Evolutionary conservation across 768 basidiomycete genomes (phyloP).

Genomic region (Russula brevipes): DNA sequence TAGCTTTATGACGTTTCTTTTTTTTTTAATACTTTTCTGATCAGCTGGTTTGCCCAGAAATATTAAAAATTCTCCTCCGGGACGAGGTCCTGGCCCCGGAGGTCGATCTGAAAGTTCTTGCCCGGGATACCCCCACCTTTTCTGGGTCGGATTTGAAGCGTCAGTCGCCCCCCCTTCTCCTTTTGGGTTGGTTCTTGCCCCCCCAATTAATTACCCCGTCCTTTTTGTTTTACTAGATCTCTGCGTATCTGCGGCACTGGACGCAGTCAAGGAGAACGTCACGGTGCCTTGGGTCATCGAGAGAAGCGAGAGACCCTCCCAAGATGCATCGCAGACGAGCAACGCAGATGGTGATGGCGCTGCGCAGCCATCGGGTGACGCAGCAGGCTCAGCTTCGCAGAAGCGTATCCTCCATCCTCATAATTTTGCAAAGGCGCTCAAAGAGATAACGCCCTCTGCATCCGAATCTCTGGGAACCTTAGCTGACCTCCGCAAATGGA

Average conservation of each 20-base stretch:
- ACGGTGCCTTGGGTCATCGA: conserved; percentile 65
- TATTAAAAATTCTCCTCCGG: conserved; percentile 80
- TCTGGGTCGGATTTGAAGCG: conserved; percentile 95
- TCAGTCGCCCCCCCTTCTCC: conserved; percentile 37
- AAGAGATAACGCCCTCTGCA: conserved; percentile 85
- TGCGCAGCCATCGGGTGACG: not conserved
- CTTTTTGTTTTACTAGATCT: conserved; percentile 50
- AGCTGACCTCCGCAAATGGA: conserved; percentile 78
- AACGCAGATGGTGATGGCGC: not conserved
- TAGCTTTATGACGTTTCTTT: not conserved
- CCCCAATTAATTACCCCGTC: not conserved
- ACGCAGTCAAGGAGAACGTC: conserved; percentile 83
- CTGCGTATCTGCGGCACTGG: conserved; percentile 88
- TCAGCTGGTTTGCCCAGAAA: conserved; percentile 46
- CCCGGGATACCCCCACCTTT: conserved; percentile 74
- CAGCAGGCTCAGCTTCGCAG: conserved; percentile 8
- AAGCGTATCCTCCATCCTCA: conserved; percentile 44
- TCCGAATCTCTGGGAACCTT: conserved; percentile 78
- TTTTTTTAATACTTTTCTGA: conserved; percentile 8
- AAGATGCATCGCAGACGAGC: not conserved
- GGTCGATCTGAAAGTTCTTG: conserved; percentile 54
- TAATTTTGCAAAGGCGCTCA: conserved; percentile 81
- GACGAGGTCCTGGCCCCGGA: conserved; percentile 68
- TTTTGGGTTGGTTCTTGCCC: not conserved
- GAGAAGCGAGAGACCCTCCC: not conserved